Evolutionary conservation across 352 stramenopile species (phyloP).

Genomic region (Paralagenidium karlingii): DNA sequence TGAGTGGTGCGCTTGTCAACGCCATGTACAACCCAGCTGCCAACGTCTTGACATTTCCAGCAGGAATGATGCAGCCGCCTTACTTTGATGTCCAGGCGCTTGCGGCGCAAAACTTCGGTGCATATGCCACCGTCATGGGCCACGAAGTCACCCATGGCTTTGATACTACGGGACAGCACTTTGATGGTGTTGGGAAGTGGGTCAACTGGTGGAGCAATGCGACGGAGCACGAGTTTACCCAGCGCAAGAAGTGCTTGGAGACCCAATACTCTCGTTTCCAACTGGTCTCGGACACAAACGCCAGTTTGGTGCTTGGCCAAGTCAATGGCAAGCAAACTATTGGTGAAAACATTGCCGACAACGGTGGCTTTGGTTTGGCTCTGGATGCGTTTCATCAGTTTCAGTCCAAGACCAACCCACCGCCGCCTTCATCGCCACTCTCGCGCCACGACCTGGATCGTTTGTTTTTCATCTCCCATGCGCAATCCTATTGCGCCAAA

Average conservation of each 20-base stretch:
- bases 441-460: background rate
- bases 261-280: conserved; percentile 42
- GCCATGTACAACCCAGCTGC: conserved; percentile 62
- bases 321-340: conserved; percentile 74
- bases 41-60: conserved; percentile 93
- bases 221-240: conserved; percentile 64
- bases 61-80: conserved; percentile 90
- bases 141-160: conserved; percentile 96
- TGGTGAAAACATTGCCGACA: conserved; percentile 77
- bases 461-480: conserved; percentile 74
- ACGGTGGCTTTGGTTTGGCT: conserved; percentile 61
- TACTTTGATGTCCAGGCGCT: conserved; percentile 83
- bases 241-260: conserved; percentile 41
- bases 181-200: conserved; percentile 81
- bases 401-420: too few species aligned
- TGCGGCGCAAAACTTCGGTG: conserved; percentile 87
- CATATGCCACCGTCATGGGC: conserved; percentile 88
- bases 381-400: conserved; percentile 50
- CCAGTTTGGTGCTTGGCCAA: conserved; percentile 27
- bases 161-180: conserved; percentile 87
- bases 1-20: conserved; percentile 90
- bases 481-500: conserved; percentile 58
- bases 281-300: conserved; percentile 22
- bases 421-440: too few species aligned
- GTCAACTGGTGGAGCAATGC: conserved; percentile 88